phyloP scores from a whole-genome alignment of 1,284 basidiomycete genomes.

The Ganoderma multipileum region DNA sequence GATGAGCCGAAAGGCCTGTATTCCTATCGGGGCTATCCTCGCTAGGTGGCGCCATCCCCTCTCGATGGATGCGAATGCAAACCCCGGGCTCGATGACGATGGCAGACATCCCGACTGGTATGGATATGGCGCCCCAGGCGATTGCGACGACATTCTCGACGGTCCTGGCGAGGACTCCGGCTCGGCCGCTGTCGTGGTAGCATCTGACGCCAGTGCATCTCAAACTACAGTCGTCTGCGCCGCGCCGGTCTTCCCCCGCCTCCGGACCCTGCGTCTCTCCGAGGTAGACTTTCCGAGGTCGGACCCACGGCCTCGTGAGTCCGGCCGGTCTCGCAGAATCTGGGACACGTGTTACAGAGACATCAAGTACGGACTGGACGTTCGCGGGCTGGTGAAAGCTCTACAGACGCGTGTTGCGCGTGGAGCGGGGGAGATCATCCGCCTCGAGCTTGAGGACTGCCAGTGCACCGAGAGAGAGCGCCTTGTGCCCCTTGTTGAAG shows the following conservation, averaged over 20 bases:
- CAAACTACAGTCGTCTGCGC: background rate
- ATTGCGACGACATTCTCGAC: background rate
- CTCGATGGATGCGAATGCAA: background rate
- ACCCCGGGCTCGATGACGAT: too few relatives aligned
- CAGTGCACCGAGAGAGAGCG: conserved; percentile 4
- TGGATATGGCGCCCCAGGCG: background rate
- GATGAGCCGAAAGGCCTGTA: background rate
- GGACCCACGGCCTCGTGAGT: background rate
- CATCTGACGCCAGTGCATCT: background rate
- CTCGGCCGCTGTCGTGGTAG: too few relatives aligned
- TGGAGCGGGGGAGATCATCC: background rate
- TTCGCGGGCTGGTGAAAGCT: background rate
- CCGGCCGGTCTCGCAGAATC: background rate
- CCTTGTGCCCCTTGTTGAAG: background rate
- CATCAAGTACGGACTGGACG: conserved; percentile 5
- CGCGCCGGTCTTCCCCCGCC: background rate
- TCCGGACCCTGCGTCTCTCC: background rate
- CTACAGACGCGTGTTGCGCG: conserved; percentile 1
- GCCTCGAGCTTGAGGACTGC: background rate
- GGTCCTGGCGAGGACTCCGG: background rate
- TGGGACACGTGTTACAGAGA: background rate
- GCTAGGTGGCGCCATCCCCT: background rate
- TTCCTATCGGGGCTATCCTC: background rate
- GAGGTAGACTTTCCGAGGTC: background rate
- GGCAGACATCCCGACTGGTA: background rate